A percentile compares a stretch with the other conserved stretches of the same genome.
These are phyloP conservation scores for Pythium brachiatum DNA, from an alignment of 352 stramenopile species.

Conservation along the genomic window DNA sequence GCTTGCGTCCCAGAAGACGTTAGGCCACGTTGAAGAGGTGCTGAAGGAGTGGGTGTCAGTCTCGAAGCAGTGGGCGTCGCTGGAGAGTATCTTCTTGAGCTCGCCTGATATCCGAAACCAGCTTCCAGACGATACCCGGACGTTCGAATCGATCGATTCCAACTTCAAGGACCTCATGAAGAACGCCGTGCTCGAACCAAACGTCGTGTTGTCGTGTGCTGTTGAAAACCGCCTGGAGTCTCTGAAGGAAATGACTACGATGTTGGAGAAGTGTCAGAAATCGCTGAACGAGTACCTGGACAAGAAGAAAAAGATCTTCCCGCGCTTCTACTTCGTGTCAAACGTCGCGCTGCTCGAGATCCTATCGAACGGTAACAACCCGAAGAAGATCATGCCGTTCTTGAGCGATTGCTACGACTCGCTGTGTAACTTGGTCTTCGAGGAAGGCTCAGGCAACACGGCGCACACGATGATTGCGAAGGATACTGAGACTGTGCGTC, in stretches of 20 bases:
- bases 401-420: slow-evolving; percentile 97
- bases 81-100: slow-evolving; percentile 89
- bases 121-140: slow-evolving; percentile 80
- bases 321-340: slow-evolving; percentile 90
- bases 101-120: slow-evolving; percentile 88
- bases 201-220: slow-evolving; percentile 68
- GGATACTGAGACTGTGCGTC: slow-evolving; percentile 56
- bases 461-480: slow-evolving; percentile 87
- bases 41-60: slow-evolving; percentile 88
- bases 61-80: slow-evolving; percentile 84
- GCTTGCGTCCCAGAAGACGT: slow-evolving; percentile 68
- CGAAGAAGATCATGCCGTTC: slow-evolving; percentile 97
- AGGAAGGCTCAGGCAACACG: slow-evolving; percentile 75
- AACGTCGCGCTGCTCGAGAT: slow-evolving; percentile 87
- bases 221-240: slow-evolving; percentile 80
- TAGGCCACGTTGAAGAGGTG: slow-evolving; percentile 85
- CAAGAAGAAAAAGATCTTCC: slow-evolving; percentile 92
- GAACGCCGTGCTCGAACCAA: slow-evolving; percentile 84
- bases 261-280: slow-evolving; percentile 89
- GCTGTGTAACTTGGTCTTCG: slow-evolving; percentile 82
- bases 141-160: slow-evolving; percentile 86
- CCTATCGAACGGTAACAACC: slow-evolving; percentile 91
- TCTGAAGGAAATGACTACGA: slow-evolving; percentile 86
- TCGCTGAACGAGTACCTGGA: slow-evolving; percentile 87
- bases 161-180: slow-evolving; percentile 92